Conservation (phyloP, 345 rosid species). For the Cardamine chenopodiifolia region DNA sequence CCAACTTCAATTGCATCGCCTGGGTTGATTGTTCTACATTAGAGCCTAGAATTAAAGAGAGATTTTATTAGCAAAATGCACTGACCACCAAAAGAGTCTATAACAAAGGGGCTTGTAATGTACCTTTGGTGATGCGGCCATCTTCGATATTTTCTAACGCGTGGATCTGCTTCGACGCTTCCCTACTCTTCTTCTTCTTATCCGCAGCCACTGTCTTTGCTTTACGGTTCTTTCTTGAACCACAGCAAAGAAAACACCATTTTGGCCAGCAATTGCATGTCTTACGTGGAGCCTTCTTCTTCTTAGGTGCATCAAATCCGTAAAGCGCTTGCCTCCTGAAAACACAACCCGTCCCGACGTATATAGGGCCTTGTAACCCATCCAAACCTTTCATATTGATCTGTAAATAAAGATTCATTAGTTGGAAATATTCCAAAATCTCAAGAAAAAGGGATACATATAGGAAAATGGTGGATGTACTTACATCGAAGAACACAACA, state of each 20-base stretch:
- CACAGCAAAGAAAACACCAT: slow-evolving; percentile 83
- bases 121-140: slow-evolving; percentile 44
- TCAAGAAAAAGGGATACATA: not conserved
- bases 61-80: slow-evolving; percentile 43
- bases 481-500: slow-evolving; percentile 96
- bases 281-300: slow-evolving; percentile 87
- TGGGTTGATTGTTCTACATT: slow-evolving; percentile 59
- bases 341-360: slow-evolving; percentile 97
- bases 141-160: slow-evolving; percentile 96
- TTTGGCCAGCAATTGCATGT: slow-evolving; percentile 99
- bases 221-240: slow-evolving; percentile 76
- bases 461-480: slow-evolving; percentile 35
- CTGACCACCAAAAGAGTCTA: not conserved
- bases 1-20: slow-evolving; percentile 68
- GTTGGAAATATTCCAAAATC: not conserved
- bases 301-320: slow-evolving; percentile 83
- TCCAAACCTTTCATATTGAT: slow-evolving; percentile 98
- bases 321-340: slow-evolving; percentile 96
- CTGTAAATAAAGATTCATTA: slow-evolving; percentile 49
- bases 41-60: slow-evolving; percentile 38
- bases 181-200: slow-evolving; percentile 77
- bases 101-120: slow-evolving; percentile 17
- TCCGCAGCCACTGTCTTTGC: slow-evolving; percentile 57
- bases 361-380: slow-evolving; percentile 97
- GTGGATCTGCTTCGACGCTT: slow-evolving; percentile 93